These are phyloP conservation scores for Hypoxylon fragiforme DNA, from an alignment of 495 filamentous ascomycete genomes.

Conservation along the genomic window DNA sequence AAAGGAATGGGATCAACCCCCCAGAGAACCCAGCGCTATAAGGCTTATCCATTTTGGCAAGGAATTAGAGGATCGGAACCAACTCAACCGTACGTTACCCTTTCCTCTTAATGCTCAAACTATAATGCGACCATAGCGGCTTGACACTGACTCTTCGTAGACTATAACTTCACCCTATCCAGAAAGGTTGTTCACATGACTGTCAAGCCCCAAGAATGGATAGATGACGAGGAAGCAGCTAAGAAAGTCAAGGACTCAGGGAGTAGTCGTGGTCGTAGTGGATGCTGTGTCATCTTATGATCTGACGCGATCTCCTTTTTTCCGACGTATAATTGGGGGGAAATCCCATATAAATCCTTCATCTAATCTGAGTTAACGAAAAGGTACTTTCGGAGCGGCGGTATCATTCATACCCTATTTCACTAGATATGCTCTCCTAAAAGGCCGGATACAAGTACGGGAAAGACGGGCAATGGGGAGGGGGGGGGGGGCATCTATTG, in stretches of 20 bases:
- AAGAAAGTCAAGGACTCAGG: slow-evolving; percentile 69
- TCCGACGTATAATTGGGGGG: background rate
- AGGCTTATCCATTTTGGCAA: slow-evolving; percentile 87
- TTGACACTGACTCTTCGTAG: slow-evolving; percentile 47
- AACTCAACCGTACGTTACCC: slow-evolving; percentile 64
- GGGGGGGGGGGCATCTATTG: slow-evolving; percentile 11
- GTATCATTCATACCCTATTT: slow-evolving; percentile 26
- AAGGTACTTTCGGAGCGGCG: slow-evolving; percentile 16
- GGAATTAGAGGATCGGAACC: slow-evolving; percentile 81
- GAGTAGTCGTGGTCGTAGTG: slow-evolving; percentile 66
- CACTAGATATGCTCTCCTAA: slow-evolving; percentile 14
- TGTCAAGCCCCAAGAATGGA: slow-evolving; percentile 81
- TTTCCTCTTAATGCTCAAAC: background rate
- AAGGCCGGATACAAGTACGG: slow-evolving; percentile 7
- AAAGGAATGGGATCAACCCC: slow-evolving; percentile 84
- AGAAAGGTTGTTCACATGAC: slow-evolving; percentile 94
- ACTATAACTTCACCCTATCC: slow-evolving; percentile 72
- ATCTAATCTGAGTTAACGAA: slow-evolving; percentile 3
- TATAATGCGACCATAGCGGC: background rate
- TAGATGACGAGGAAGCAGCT: slow-evolving; percentile 82
- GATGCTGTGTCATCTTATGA: slow-evolving; percentile 80
- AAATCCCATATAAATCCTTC: background rate
- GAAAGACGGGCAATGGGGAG: slow-evolving; percentile 16
- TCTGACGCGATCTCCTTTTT: slow-evolving; percentile 1
- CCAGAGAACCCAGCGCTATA: slow-evolving; percentile 80